These are phyloP conservation scores for Fusarium mangiferae DNA, from an alignment of 2,329 filamentous ascomycete species.

Conservation along the genomic window DNA sequence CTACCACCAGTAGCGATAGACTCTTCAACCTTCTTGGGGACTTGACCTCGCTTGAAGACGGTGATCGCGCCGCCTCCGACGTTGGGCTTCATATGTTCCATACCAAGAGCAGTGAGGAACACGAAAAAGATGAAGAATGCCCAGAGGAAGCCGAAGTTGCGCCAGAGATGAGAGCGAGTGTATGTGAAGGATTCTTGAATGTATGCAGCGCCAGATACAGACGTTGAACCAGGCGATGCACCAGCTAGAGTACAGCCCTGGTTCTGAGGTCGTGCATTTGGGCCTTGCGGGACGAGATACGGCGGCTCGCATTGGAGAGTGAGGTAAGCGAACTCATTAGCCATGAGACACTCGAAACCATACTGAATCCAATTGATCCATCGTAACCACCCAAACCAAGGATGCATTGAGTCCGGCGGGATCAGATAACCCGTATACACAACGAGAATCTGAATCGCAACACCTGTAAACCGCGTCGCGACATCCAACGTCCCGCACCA, in stretches of 20 bases:
- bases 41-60: conserved; percentile 71
- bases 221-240: conserved; percentile 57
- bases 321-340: conserved; percentile 70
- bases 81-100: conserved; percentile 72
- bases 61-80: conserved; percentile 68
- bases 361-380: conserved; percentile 77
- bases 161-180: conserved; percentile 69
- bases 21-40: conserved; percentile 66
- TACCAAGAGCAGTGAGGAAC: conserved; percentile 74
- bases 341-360: conserved; percentile 73
- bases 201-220: conserved; percentile 66
- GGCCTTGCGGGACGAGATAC: conserved; percentile 65
- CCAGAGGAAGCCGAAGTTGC: conserved; percentile 82
- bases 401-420: conserved; percentile 63
- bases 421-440: conserved; percentile 76
- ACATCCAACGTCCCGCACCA: conserved; percentile 70
- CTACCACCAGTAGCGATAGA: conserved; percentile 63
- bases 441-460: conserved; percentile 70
- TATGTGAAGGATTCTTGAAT: conserved; percentile 66
- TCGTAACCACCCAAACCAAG: conserved; percentile 74
- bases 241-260: conserved; percentile 64
- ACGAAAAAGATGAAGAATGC: conserved; percentile 82
- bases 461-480: conserved; percentile 67
- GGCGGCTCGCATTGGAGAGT: conserved; percentile 67
- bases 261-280: conserved; percentile 47